These are phyloP conservation scores for Alternaria rosae DNA, from an alignment of 2,329 filamentous ascomycete species.

Conservation along the genomic window DNA sequence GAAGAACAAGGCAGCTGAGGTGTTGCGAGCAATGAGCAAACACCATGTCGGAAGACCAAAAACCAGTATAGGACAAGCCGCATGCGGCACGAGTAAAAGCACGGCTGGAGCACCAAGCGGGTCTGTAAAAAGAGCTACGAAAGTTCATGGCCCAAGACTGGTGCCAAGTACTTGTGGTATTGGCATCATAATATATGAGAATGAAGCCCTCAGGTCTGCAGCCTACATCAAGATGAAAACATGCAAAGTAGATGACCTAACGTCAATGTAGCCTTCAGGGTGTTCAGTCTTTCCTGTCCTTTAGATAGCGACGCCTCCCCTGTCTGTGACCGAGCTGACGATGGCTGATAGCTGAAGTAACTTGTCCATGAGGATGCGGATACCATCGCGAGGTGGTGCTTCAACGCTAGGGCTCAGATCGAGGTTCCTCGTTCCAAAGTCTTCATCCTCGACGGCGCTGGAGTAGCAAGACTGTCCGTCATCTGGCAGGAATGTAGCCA, in stretches of 20 bases:
- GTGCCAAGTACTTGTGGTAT: background rate
- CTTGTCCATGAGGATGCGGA: slow-evolving; percentile 30
- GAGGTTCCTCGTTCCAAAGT: slow-evolving; percentile 12
- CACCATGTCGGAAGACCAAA: background rate
- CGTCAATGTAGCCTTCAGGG: background rate
- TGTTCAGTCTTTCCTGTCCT: background rate
- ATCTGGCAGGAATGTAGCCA: slow-evolving; percentile 39
- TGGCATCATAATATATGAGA: background rate
- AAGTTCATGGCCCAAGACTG: background rate
- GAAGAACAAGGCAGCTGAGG: slow-evolving; percentile 33
- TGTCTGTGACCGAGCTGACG: slow-evolving; percentile 23
- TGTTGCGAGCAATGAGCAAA: background rate
- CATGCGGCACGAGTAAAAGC: background rate
- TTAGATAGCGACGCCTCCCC: slow-evolving; percentile 11
- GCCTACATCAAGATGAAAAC: background rate
- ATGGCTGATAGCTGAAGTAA: slow-evolving; percentile 39
- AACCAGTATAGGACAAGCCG: background rate
- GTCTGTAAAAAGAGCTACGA: background rate
- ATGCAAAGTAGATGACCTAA: background rate
- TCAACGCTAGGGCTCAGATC: slow-evolving; percentile 5
- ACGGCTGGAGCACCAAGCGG: background rate
- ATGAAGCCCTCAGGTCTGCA: background rate
- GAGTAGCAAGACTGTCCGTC: slow-evolving; percentile 27
- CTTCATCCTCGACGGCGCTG: slow-evolving; percentile 10
- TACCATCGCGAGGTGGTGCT: slow-evolving; percentile 23